Evolutionary conservation across 2,329 filamentous ascomycete genomes (phyloP), one percentile per base, ranked within the genome.

Genomic region (Simplicillium sp.): DNA sequence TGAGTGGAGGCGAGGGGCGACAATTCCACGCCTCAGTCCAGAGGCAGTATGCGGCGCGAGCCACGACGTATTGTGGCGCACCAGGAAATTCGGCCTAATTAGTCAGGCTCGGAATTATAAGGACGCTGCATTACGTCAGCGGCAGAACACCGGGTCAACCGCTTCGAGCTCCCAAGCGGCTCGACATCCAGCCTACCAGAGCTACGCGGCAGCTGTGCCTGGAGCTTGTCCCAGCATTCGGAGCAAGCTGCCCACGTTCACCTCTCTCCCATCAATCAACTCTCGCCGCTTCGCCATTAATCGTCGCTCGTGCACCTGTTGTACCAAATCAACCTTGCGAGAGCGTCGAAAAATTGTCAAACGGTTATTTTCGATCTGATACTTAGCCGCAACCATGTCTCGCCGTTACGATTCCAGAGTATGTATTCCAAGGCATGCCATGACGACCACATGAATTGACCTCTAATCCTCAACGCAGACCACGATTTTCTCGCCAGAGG

Each of bases 401-500:
- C 84, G 89, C 71, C 84, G 89, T 74, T 96, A 96, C 73, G 89
- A 96, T 81, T 94, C 89, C 59, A 80, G 89, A 72, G 89, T 95
- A 75, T 65, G 82, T 69, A 63, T 51, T 48, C 47, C 55, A 31
- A 29, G 17, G 4, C 16, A 34, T 13, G 14, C 14, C 28, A 15
- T 33, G 34, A 16, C 29, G 38, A 13, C 38, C 32, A 38, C 36
- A 33, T 38, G 37, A 29, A 42, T 41, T 38, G 39, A 47, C 46
- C 39, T 45, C 44, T 41, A 45, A 38, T 29, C 29, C 17, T 16
- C n/a, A 8, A 15, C 32, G 11, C 28, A 95, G 89, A 98, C 92
- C 55, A 98, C 92, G 62, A 98, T 98, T 77, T 98, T 98, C 81
- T 98, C 92, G 46, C 92, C 92, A 45, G 92, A 98, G 71, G 92